Percentiles rank a stretch among this genome's conserved stretches.
Evolutionary conservation across 805 yeast species (phyloP).

Genomic region (Myxozyma nipponensis): DNA sequence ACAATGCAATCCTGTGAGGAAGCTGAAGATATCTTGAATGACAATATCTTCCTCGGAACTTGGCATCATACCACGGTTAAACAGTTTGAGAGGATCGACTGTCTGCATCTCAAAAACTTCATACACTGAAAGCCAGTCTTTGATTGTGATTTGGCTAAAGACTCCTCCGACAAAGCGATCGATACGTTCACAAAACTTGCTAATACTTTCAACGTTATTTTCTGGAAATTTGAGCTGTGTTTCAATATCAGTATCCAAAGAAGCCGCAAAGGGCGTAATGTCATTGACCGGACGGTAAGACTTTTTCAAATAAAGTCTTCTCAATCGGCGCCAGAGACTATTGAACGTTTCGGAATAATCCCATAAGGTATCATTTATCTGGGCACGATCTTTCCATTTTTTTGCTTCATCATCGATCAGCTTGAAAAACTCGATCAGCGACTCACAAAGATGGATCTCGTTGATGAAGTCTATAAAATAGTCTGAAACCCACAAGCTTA

Average conservation of each 20-base stretch:
- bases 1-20: constrained; percentile 56
- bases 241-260: neutral
- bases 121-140: constrained; percentile 76
- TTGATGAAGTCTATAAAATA: constrained; percentile 74
- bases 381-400: constrained; percentile 28
- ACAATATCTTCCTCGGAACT: constrained; percentile 51
- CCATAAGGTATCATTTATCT: constrained; percentile 7
- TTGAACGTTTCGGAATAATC: constrained; percentile 33
- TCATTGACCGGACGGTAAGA: constrained; percentile 36
- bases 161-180: constrained; percentile 59
- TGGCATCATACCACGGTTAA: constrained; percentile 45
- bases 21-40: constrained; percentile 65
- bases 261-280: constrained; percentile 24
- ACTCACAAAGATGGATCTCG: constrained; percentile 55
- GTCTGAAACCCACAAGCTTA: constrained; percentile 63
- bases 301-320: constrained; percentile 50
- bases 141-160: constrained; percentile 53
- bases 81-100: constrained; percentile 55
- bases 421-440: constrained; percentile 61
- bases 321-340: constrained; percentile 56
- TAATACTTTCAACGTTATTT: constrained; percentile 38
- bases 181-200: constrained; percentile 57
- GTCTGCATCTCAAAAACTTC: constrained; percentile 70
- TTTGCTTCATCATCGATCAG: constrained; percentile 63
- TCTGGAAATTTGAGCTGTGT: constrained; percentile 13